Evolutionary conservation across 352 stramenopile species (phyloP).

Genomic region (Phytophthora pinifolia): DNA sequence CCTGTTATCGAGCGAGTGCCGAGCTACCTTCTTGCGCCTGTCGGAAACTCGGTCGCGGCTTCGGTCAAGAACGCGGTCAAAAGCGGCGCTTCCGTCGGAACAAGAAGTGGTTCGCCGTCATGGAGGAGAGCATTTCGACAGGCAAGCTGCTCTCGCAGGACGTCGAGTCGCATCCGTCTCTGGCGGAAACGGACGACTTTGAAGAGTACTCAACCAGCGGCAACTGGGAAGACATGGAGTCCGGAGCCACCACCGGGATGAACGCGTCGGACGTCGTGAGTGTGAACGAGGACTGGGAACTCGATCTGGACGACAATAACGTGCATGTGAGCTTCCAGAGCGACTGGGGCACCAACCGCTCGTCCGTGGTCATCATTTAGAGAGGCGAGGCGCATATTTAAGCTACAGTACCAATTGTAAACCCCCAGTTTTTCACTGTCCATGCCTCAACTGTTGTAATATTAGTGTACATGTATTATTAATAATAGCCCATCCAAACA

Average conservation of each 20-base stretch:
- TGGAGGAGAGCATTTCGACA: slow-evolving; percentile 40
- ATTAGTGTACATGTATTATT: too few species aligned
- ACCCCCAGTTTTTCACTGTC: too few species aligned
- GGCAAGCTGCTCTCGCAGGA: slow-evolving; percentile 36
- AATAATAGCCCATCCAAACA: too few species aligned
- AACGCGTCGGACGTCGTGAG: slow-evolving; percentile 20
- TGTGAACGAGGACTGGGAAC: slow-evolving; percentile 26
- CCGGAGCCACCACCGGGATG: slow-evolving; percentile 4
- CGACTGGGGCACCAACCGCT: slow-evolving; percentile 12
- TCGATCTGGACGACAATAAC: slow-evolving; percentile 15
- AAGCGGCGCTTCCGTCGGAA: slow-evolving; percentile 47
- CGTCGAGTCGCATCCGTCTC: slow-evolving; percentile 25
- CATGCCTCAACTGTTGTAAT: too few species aligned
- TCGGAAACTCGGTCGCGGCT: slow-evolving; percentile 45
- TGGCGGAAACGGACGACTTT: slow-evolving; percentile 34
- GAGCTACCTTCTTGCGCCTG: slow-evolving; percentile 41
- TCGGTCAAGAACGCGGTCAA: slow-evolving; percentile 26
- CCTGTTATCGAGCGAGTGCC: slow-evolving; percentile 18
- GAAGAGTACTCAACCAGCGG: slow-evolving; percentile 26
- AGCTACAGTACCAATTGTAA: too few species aligned
- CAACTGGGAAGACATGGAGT: slow-evolving; percentile 36
- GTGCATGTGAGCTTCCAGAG: slow-evolving; percentile 22
- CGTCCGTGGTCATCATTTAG: slow-evolving; percentile 34
- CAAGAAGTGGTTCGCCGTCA: slow-evolving; percentile 51
- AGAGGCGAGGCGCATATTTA: slow-evolving; percentile 15